Percentiles rank a stretch among this genome's conserved stretches.
These are phyloP conservation scores for Phytopythium chamaehyphon DNA, from an alignment of 352 stramenopile species.

Conservation along the genomic window DNA sequence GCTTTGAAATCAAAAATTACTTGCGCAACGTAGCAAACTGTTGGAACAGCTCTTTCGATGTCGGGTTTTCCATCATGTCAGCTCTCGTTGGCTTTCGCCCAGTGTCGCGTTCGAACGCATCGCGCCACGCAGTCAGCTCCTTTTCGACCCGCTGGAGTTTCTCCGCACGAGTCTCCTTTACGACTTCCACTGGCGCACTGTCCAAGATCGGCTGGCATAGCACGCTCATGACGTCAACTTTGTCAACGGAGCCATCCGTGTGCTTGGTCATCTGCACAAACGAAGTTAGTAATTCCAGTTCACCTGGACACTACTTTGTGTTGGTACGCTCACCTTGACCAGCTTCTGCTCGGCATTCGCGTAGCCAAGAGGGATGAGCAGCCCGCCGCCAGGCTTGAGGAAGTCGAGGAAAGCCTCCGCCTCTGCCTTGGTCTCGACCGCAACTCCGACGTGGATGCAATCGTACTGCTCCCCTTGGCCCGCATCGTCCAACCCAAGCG, in stretches of 20 bases:
- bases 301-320: no score
- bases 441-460: constrained; percentile 79
- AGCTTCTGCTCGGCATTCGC: constrained; percentile 70
- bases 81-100: constrained; percentile 49
- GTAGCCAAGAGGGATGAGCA: constrained; percentile 64
- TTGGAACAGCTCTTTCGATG: constrained; percentile 58
- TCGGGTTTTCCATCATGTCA: constrained; percentile 59
- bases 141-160: constrained; percentile 58
- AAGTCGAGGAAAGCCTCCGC: constrained; percentile 64
- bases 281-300: constrained; percentile 2
- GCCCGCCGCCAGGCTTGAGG: constrained; percentile 61
- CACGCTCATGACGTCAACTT: constrained; percentile 80
- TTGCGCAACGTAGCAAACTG: constrained; percentile 72
- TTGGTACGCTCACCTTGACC: constrained; percentile 59
- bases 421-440: constrained; percentile 70
- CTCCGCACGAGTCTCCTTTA: constrained; percentile 50
- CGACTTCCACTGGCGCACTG: constrained; percentile 34
- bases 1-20: constrained; percentile 17
- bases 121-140: constrained; percentile 60
- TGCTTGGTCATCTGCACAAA: constrained; percentile 64
- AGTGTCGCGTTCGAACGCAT: constrained; percentile 48
- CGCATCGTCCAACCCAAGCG: constrained; percentile 19
- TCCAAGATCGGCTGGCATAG: constrained; percentile 81
- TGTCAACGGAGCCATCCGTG: constrained; percentile 45
- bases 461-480: constrained; percentile 35